These are phyloP conservation scores for Hypericum perforatum DNA, from an alignment of 345 rosid species.

Conservation along the genomic window DNA sequence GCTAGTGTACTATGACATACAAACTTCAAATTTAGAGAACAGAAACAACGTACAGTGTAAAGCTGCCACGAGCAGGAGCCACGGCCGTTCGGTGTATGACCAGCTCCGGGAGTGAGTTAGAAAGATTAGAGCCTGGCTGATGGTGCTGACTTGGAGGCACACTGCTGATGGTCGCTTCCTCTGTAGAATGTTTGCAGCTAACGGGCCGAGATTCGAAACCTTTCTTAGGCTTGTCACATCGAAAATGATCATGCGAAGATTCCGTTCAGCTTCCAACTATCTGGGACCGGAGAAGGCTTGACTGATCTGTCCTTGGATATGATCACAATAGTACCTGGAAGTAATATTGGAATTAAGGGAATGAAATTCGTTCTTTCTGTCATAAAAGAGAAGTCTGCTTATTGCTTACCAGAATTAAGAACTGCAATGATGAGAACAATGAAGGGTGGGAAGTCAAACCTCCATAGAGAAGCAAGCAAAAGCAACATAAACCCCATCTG, in stretches of 20 bases:
- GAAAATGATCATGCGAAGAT: constrained; percentile 61
- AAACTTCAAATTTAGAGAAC: too few species aligned
- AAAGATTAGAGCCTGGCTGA: constrained; percentile 82
- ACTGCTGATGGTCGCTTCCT: constrained; percentile 44
- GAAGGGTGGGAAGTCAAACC: constrained; percentile 72
- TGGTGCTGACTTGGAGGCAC: constrained; percentile 69
- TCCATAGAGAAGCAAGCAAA: constrained; percentile 60
- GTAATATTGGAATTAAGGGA: too few species aligned
- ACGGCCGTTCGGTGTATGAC: constrained; percentile 53
- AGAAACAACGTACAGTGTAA: too few species aligned
- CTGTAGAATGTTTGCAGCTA: constrained; percentile 13
- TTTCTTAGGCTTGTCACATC: constrained; percentile 22
- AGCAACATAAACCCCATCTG: constrained; percentile 70
- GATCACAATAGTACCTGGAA: constrained; percentile 76
- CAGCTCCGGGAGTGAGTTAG: constrained; percentile 60
- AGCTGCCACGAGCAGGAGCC: constrained; percentile 57
- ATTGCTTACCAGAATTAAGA: constrained; percentile 54
- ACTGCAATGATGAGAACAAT: constrained; percentile 81
- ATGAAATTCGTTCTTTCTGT: too few species aligned
- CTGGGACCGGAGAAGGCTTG: too few species aligned
- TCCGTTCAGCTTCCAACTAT: constrained; percentile 85
- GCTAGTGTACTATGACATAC: too few species aligned
- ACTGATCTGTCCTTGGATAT: too few species aligned
- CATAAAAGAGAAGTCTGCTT: neutral
- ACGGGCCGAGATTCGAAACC: constrained; percentile 10